phyloP scores from a whole-genome alignment of 345 rosid species.

The Linum tenue region DNA sequence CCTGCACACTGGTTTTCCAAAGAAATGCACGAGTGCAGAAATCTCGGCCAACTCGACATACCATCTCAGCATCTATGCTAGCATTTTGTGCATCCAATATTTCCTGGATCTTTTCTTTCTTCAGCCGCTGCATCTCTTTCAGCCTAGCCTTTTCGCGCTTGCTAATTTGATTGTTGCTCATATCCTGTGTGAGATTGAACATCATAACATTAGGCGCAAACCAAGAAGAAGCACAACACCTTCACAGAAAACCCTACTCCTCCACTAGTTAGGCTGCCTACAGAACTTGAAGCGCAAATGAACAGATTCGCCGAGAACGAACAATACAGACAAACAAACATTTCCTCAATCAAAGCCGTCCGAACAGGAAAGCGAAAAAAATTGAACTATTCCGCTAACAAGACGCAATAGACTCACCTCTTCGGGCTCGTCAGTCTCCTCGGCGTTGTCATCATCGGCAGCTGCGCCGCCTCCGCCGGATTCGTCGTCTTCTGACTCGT shows the following conservation, averaged over 20 bases:
- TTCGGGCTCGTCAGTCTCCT: conserved; percentile 23
- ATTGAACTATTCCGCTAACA: too few relatives aligned
- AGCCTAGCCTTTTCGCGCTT: conserved; percentile 85
- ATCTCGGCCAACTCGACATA: conserved; percentile 12
- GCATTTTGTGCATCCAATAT: conserved; percentile 87
- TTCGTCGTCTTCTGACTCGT: conserved; percentile 49
- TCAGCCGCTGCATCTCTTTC: conserved; percentile 76
- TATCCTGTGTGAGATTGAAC: conserved; percentile 33
- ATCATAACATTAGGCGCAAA: too few relatives aligned
- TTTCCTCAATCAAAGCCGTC: too few relatives aligned
- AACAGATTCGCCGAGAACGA: too few relatives aligned
- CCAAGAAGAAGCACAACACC: too few relatives aligned
- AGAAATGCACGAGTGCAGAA: not conserved
- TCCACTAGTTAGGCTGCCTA: too few relatives aligned
- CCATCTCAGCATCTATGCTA: conserved; percentile 91
- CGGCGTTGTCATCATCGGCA: conserved; percentile 22
- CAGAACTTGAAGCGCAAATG: too few relatives aligned
- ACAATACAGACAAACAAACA: too few relatives aligned
- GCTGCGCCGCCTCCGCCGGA: conserved; percentile 16
- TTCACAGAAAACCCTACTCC: too few relatives aligned
- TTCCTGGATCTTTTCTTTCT: conserved; percentile 92
- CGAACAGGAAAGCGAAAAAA: too few relatives aligned
- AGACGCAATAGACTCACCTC: conserved; percentile 27
- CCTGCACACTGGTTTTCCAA: not conserved
- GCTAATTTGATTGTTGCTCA: conserved; percentile 43